phyloP scores from a whole-genome alignment of 2,329 filamentous ascomycete genomes.

The Ambrosiella beaveri region DNA sequence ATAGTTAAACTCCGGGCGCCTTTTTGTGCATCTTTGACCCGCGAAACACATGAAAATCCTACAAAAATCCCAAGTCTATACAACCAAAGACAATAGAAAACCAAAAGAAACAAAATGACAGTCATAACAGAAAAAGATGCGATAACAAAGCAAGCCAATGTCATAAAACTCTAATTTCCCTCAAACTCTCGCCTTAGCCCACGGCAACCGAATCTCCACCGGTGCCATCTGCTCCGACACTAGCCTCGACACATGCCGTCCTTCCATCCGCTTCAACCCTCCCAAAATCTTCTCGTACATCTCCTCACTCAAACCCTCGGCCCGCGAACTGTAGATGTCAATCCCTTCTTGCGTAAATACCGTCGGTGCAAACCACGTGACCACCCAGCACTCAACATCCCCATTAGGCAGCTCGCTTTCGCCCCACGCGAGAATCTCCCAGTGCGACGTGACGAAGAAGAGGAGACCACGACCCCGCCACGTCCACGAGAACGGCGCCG shows the following conservation, averaged over 20 bases:
- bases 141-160: not conserved
- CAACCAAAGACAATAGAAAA: too few species aligned
- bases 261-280: slow-evolving; percentile 29
- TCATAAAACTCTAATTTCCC: not conserved
- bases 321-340: slow-evolving; percentile 55
- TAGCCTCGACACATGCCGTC: slow-evolving; percentile 36
- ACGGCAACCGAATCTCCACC: slow-evolving; percentile 35
- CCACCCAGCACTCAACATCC: slow-evolving; percentile 46
- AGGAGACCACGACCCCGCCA: slow-evolving; percentile 68
- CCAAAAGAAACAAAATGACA: not conserved
- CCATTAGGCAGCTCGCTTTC: slow-evolving; percentile 27
- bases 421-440: slow-evolving; percentile 69
- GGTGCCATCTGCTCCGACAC: slow-evolving; percentile 31
- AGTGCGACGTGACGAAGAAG: slow-evolving; percentile 54
- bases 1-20: not conserved
- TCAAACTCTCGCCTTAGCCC: slow-evolving; percentile 21
- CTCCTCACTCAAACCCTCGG: slow-evolving; percentile 39
- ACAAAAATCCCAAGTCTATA: too few species aligned
- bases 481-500: slow-evolving; percentile 36
- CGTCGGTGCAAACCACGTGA: slow-evolving; percentile 73
- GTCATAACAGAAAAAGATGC: slow-evolving; percentile 1
- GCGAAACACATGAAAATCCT: not conserved
- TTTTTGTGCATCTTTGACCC: not conserved
- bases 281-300: slow-evolving; percentile 39
- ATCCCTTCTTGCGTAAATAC: slow-evolving; percentile 69